Base-by-base conservation (phyloP, 805 yeast genomes). In the Lipomyces anomalus region DNA sequence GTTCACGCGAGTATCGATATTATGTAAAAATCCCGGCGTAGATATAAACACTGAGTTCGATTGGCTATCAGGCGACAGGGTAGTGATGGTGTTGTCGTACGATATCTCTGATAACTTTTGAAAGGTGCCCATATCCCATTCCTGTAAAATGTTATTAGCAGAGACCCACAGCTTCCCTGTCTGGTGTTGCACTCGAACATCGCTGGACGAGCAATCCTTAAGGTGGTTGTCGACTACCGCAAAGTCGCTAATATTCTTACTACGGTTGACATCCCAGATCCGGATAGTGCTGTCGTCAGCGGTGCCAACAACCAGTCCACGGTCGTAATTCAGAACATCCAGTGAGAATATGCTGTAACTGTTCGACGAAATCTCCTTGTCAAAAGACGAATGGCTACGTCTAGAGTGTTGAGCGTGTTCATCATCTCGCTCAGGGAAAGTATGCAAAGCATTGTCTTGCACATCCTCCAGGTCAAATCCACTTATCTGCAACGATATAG, bases 81-180 rank as follows among this genome's bases (percentile, higher is more conserved):
- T 38, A 6, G 52, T 18, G 4, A 48, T 46, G 9, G 41, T 20
- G 3, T 21, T 23, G 21, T 33, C 37, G 3, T 42, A 21, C 13
- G 42, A 17, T 1, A 28, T 22, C 38, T 43, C 40, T 9, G 51
- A 39, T 3, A 43, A 32, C 26, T 24, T 30, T 18, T 44, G 48
- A 34, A 48, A 9, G 1, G 48, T 44, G 9, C 18, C 33, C 7
- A 18, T n/a, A 38, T 48, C 52, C 50, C 53, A 50, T 43, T 44
- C 50, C 24, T 50, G 52, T 29, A 50, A 39, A 16, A 44, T 33
- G 21, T 44, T 38, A 28, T 36, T 44, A 5, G 47, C 50, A 5
- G 53, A 21, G 16, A 50, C 37, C 55, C 55, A 50, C 13, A 47
- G 11, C n/a, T 32, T 16, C 16, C 22, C 6, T 1, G 20, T 38